Base-by-base conservation (phyloP, 441 rosid genomes). In the Populus hybrid region DNA sequence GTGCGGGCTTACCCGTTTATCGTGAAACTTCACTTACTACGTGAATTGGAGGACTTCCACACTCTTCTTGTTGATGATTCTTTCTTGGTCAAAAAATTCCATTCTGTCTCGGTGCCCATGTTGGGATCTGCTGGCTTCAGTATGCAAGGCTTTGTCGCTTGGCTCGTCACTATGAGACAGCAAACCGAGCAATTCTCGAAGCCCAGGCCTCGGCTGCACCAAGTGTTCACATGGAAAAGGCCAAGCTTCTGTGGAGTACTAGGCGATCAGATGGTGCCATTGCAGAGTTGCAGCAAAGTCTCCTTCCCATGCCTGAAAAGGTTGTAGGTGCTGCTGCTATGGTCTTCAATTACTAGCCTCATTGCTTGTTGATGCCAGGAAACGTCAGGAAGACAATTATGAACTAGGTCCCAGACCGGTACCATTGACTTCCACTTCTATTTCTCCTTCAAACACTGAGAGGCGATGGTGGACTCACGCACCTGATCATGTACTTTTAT, bases 111-210 rank as follows among this genome's bases (percentile, higher is more conserved):
- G 93, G 91, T 87, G 92, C 96, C 80, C 94, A 94, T 82, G 99
- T 93, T 79, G 98, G 98, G 78, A 88, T 86, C 83, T 94, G 94
- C 84, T 97, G 99, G 99, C 93, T 91, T 84, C 98, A 94, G 80
- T 97, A 97, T 87, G 98, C 97, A 75, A 97, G 93, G 87, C 97
- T 97, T 78, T 97, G 99, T 86, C 97, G 99, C 80, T 85, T 91
- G 87, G 97, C 99, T 82, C 97, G 97, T 85, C 99, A 94, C 82
- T 97, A 90, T 87, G 98, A 90, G 87, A 94, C 97, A 32, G 98
- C 99, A 73, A 96, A 93, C 85, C 82, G 89, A 80, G 98, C 98
- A 79, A 92, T 97, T 84, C 82, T 97, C 59, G 98, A 93, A 85
- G 99, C 99, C 76, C 96, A 91, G 86, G 92, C 91, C 83, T 92